phyloP scores from a whole-genome alignment of 202 grass and related monocot species.

The Panicum virgatum region DNA sequence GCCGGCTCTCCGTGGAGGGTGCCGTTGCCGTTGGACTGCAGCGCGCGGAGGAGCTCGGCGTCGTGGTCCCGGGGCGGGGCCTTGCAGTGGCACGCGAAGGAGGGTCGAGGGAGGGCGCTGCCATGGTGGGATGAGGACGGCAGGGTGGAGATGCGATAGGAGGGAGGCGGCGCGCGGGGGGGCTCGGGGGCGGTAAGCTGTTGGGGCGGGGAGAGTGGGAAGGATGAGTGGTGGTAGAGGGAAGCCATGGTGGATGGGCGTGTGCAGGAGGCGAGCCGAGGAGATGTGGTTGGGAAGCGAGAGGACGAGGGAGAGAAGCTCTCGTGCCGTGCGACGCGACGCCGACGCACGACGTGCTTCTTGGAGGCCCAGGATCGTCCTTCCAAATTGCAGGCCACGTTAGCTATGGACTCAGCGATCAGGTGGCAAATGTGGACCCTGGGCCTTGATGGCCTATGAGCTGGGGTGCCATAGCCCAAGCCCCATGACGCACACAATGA shows the following conservation, averaged over 20 bases:
- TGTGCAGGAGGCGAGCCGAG: constrained; percentile 4
- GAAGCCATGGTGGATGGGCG: constrained; percentile 52
- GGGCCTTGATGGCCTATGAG: no score
- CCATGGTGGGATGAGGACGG: constrained; percentile 35
- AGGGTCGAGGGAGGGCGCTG: constrained; percentile 7
- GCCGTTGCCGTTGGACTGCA: constrained; percentile 49
- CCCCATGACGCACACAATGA: no score
- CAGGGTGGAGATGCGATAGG: not conserved
- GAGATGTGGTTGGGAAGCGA: constrained; percentile 36
- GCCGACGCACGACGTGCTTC: no score
- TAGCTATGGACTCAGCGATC: no score
- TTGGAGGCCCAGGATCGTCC: no score
- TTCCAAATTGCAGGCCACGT: no score
- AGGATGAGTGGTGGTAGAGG: constrained; percentile 50
- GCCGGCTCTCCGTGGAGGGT: not conserved
- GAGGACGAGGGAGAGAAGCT: constrained; percentile 34
- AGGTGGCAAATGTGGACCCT: no score
- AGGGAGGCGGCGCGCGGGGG: not conserved
- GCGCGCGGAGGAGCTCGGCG: constrained; percentile 23
- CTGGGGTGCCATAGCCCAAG: no score
- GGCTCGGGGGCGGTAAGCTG: constrained; percentile 6
- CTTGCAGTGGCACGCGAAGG: constrained; percentile 35
- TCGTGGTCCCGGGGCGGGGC: constrained; percentile 18
- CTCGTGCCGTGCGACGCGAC: not conserved
- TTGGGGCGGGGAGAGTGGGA: constrained; percentile 37